Conservation (phyloP, 106 monocot genomes). For the Alisma plantagoaquatica region DNA sequence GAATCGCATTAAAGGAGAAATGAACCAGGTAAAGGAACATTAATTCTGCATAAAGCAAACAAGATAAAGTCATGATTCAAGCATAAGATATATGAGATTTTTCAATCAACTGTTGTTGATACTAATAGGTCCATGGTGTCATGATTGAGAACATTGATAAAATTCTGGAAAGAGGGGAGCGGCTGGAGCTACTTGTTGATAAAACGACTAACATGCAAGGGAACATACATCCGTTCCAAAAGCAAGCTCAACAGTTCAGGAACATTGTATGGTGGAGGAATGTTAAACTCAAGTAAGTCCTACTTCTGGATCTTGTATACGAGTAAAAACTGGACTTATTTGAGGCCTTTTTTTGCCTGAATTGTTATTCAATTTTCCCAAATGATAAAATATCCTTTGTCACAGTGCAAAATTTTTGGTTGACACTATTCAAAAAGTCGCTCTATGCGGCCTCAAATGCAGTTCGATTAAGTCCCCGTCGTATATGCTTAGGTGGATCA, state of each 20-base stretch:
- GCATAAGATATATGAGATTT: no score
- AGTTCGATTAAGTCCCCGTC: no score
- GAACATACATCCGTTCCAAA: conserved; percentile 76
- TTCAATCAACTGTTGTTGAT: no score
- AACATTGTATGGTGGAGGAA: conserved; percentile 87
- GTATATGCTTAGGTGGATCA: no score
- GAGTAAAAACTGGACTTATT: no score
- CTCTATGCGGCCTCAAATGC: background rate
- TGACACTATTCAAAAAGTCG: background rate
- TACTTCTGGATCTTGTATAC: background rate
- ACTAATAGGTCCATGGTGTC: conserved; percentile 77
- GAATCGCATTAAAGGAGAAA: conserved; percentile 92
- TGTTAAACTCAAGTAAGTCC: conserved; percentile 81
- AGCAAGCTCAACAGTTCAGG: conserved; percentile 84
- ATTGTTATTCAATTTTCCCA: background rate
- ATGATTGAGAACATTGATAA: conserved; percentile 99
- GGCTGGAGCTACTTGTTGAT: conserved; percentile 87
- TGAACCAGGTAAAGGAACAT: conserved; percentile 57
- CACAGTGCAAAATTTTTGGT: background rate
- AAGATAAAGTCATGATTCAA: no score
- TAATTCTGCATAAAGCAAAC: no score
- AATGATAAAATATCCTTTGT: background rate
- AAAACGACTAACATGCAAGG: conserved; percentile 92
- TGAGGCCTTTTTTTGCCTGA: no score
- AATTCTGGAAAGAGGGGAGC: conserved; percentile 96